Base-by-base conservation (phyloP, 768 basidiomycete species). In the Boletus fagicola region DNA sequence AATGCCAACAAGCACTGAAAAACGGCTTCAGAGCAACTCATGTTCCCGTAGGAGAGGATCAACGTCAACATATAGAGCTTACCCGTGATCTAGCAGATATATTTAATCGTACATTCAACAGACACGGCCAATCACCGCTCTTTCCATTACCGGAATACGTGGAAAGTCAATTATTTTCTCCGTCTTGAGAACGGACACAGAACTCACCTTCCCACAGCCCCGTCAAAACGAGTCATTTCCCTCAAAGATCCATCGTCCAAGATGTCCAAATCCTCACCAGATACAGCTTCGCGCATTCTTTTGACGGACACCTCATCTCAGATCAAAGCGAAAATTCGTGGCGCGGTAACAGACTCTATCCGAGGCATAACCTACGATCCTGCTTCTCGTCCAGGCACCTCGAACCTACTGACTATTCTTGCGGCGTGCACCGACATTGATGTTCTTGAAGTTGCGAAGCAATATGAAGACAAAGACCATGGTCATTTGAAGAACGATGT, bases 1-100 rank as follows among this genome's bases (percentile, higher is more conserved):
- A 40, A 35, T 20, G 1, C 42, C n/a, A n/a, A 35, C 20, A 1
- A 15, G 8, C 7, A 10, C 49, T 51, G 13, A 50, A 45, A 24
- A 20, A 36, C 15, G 12, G 11, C 9, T 8, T 1, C 60, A 93
- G 94, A 63, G 84, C 94, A 2, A 96, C 94, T 0, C 90, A 94
- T 69, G 90, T 98, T 1, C 96, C 96, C 0, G 95, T 98, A 5
- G 96, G 96, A 26, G 94, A 98, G 66, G 96, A 98, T 70, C 96
- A 98, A 68, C 83, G 85, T 22, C 96, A 98, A 74, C 96, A 98
- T 66, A 81, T 98, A 42, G 94, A 97, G 65, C 83, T 98, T 0
- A 81, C 82, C 18, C 85, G 93, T 31, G 92, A 95, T 64, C 74
- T 97, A 12, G 94, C 92, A 0, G 84, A 90, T 18, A 76, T 74